phyloP scores from a whole-genome alignment of 1,284 basidiomycete species.

The Blastosporella zonata region DNA sequence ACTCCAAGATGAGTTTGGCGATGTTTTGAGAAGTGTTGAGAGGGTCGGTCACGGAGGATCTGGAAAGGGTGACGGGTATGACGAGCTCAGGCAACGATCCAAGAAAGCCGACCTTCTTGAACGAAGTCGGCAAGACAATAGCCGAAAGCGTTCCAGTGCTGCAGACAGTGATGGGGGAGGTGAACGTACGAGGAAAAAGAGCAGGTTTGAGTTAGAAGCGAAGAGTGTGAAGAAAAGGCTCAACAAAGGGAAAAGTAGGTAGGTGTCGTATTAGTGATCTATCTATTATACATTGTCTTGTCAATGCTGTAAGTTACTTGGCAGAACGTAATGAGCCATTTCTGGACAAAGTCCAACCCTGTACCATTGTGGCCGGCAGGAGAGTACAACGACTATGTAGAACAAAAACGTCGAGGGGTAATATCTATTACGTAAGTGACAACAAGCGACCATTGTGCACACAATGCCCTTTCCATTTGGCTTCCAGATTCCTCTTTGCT shows the following conservation, averaged over 20 bases:
- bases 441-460: too few relatives aligned
- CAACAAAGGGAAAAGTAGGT: constrained; percentile 22
- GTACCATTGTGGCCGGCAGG: too few relatives aligned
- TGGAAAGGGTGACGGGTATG: constrained; percentile 67
- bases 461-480: too few relatives aligned
- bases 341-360: too few relatives aligned
- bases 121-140: constrained; percentile 37
- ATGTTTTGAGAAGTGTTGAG: constrained; percentile 61
- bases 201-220: constrained; percentile 74
- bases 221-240: constrained; percentile 49
- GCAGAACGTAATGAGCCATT: too few relatives aligned
- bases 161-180: constrained; percentile 41
- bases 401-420: too few relatives aligned
- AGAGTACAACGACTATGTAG: too few relatives aligned
- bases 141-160: constrained; percentile 37
- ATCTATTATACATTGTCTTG: too few relatives aligned
- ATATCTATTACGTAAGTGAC: too few relatives aligned
- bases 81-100: constrained; percentile 66
- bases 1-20: constrained; percentile 81
- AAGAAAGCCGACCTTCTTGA: constrained; percentile 64
- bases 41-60: constrained; percentile 37
- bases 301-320: too few relatives aligned
- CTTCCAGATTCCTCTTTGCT: too few relatives aligned
- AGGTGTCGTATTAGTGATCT: too few relatives aligned
- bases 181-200: constrained; percentile 58